Base-by-base conservation (phyloP, 768 basidiomycete genomes). In the Boletus insuetus region DNA sequence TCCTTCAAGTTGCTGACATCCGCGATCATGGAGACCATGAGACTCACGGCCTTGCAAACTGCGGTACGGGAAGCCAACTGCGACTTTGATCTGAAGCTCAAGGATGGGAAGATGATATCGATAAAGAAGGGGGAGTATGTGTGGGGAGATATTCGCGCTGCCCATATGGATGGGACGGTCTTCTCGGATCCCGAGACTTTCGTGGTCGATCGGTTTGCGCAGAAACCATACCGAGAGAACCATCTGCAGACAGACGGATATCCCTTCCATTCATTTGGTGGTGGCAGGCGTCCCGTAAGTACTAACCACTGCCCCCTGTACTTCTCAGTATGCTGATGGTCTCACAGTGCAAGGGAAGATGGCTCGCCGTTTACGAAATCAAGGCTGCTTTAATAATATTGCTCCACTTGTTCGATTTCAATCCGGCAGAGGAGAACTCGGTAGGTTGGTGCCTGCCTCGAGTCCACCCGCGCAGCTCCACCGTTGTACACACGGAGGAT, bases 1-100 rank as follows among this genome's bases (percentile, higher is more conserved):
- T 56, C 57, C 3, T 63, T 69, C 41, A 5, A 22, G n/a, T 24
- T 69, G 0, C n/a, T 69, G 19, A 62, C 62, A 2, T 68, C 67
- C 3, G 65, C 63, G 0, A 51, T 69, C 32, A 62, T 69, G 62
- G 67, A 69, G 46, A 67, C 66, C 2, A 49, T 69, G 47, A 52
- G 67, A 29, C 49, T 68, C n/a, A 62, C 58, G 0, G 53, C 41
- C 0, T 32, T 69, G 52, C 58, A 64, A 11, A 48, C 59, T 1
- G 63, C 58, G 4, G 24, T 58, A 35, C 65, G 65, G 11, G 32
- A 54, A 24, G 68, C 63, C 6, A 49, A 3, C 11, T 35, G 54
- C n/a, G 58, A 68, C 50, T 51, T 67, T 37, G 58, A 56, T 6
- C 44, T 68, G 20, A 49, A 5, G 47, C 49, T 59, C 26, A 34